Evolutionary conservation across 2,329 filamentous ascomycete species (phyloP).

Genomic region (Tothia fuscella): DNA sequence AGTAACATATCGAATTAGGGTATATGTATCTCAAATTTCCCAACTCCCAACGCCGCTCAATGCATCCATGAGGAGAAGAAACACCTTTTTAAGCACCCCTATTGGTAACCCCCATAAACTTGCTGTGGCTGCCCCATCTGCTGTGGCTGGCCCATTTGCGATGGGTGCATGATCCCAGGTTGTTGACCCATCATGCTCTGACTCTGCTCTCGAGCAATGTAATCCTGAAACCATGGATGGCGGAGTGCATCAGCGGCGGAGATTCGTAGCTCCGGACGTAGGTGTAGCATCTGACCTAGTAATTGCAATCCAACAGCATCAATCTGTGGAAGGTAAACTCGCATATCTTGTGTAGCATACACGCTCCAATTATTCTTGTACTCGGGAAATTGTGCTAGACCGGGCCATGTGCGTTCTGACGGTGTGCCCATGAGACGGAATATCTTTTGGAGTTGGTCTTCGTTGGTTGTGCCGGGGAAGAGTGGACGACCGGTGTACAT

Average conservation of each 20-base stretch:
- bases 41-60: no score
- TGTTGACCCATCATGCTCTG: no score
- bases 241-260: conserved; percentile 75
- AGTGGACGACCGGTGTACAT: conserved; percentile 95
- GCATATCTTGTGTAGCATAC: conserved; percentile 83
- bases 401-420: conserved; percentile 88
- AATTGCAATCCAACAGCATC: conserved; percentile 80
- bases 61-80: no score
- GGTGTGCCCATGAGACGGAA: conserved; percentile 98
- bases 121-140: no score
- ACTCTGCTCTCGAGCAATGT: neutral
- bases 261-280: conserved; percentile 83
- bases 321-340: conserved; percentile 78
- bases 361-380: conserved; percentile 94
- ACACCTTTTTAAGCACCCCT: no score
- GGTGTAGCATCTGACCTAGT: conserved; percentile 79
- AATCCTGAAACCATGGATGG: conserved; percentile 83
- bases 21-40: no score
- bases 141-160: no score
- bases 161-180: no score
- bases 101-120: no score
- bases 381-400: conserved; percentile 90
- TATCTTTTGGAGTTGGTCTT: conserved; percentile 93
- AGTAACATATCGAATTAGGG: no score
- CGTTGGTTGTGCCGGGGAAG: conserved; percentile 95